phyloP scores from a whole-genome alignment of 306 rosid genomes.

The Canavalia ensiformis region DNA sequence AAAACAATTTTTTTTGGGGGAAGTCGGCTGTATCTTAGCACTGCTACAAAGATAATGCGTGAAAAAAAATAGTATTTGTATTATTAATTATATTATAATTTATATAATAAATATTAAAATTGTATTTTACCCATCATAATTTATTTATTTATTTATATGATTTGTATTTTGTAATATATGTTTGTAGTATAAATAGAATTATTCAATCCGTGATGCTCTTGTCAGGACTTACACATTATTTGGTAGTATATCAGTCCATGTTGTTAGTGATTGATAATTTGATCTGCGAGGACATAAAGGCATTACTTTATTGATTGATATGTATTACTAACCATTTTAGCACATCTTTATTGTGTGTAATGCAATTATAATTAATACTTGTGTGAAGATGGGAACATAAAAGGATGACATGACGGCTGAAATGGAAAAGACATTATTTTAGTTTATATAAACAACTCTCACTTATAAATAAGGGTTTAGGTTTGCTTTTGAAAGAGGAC shows the following conservation, averaged over 20 bases:
- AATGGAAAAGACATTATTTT: slow-evolving; percentile 40
- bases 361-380: not conserved
- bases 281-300: not conserved
- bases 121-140: too few relatives aligned
- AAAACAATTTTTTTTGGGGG: too few relatives aligned
- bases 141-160: too few relatives aligned
- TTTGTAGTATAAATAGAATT: too few relatives aligned
- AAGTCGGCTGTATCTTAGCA: too few relatives aligned
- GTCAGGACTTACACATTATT: not conserved
- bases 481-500: not conserved
- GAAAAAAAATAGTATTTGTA: too few relatives aligned
- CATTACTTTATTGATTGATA: not conserved
- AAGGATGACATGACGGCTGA: slow-evolving; percentile 31
- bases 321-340: slow-evolving; percentile 5
- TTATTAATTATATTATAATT: too few relatives aligned
- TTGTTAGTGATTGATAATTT: slow-evolving; percentile 32
- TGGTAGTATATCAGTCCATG: not conserved
- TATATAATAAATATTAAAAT: too few relatives aligned
- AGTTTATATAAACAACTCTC: slow-evolving; percentile 34
- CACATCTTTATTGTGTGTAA: not conserved
- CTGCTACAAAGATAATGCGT: too few relatives aligned
- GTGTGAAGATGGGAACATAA: not conserved
- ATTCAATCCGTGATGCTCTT: not conserved
- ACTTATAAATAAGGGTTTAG: not conserved
- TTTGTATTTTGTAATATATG: too few relatives aligned